Conservation (phyloP, 371 early-diverging fungal species). For the Nematocida ausubeli region DNA sequence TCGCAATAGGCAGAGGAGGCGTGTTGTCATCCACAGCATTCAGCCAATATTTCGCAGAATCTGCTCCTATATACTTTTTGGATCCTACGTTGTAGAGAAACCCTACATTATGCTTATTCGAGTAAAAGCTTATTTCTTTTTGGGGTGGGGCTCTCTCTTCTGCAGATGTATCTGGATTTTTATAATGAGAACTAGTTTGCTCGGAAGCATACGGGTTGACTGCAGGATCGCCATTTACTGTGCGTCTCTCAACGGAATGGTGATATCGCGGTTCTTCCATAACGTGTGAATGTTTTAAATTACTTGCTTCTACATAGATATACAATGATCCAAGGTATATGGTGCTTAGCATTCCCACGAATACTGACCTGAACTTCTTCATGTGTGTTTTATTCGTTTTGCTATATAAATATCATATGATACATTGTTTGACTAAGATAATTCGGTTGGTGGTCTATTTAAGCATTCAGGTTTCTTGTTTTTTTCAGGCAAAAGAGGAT, state of each 20-base stretch:
- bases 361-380: not conserved
- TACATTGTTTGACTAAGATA: conserved; percentile 19
- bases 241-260: not conserved
- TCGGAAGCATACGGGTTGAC: too few relatives aligned
- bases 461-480: too few relatives aligned
- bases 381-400: not conserved
- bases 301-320: not conserved
- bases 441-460: too few relatives aligned
- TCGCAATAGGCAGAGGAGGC: not conserved
- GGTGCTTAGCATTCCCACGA: not conserved
- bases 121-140: not conserved
- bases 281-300: not conserved
- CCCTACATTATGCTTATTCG: conserved; percentile 8
- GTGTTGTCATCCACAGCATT: not conserved
- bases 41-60: not conserved
- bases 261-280: not conserved
- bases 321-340: not conserved
- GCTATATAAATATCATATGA: conserved; percentile 18
- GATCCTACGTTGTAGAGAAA: conserved; percentile 44
- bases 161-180: too few relatives aligned
- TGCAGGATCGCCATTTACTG: too few relatives aligned
- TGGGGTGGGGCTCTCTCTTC: too few relatives aligned
- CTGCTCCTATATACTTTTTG: conserved; percentile 25
- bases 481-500: too few relatives aligned
- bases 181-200: too few relatives aligned